These are phyloP conservation scores for Sugiyamaella lignohabitans DNA, from an alignment of 805 yeast species.

Conservation along the genomic window DNA sequence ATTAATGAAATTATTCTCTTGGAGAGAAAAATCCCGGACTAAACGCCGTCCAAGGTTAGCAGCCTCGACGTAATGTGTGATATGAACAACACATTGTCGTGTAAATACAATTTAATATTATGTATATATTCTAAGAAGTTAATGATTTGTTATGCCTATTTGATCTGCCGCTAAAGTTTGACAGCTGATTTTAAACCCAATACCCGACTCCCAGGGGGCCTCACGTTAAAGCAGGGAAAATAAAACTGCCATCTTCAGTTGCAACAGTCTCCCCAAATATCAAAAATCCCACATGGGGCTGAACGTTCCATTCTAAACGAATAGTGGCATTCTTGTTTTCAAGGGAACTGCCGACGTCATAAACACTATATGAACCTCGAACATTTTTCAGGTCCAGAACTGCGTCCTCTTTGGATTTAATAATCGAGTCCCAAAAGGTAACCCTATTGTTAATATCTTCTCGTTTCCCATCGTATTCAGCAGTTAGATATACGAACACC, in stretches of 20 bases:
- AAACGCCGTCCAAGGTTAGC: not conserved
- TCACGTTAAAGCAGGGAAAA: too few relatives aligned
- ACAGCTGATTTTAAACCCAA: too few relatives aligned
- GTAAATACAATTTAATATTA: not conserved
- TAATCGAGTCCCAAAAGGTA: slow-evolving; percentile 87
- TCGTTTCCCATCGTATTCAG: slow-evolving; percentile 59
- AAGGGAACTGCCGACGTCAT: slow-evolving; percentile 66
- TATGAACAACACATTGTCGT: not conserved
- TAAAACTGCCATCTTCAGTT: slow-evolving; percentile 14
- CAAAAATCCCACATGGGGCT: slow-evolving; percentile 83
- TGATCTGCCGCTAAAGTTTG: too few relatives aligned
- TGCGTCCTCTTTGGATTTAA: slow-evolving; percentile 54
- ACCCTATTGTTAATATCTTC: slow-evolving; percentile 47
- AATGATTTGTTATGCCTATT: too few relatives aligned
- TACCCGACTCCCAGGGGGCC: too few relatives aligned
- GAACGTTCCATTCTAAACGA: slow-evolving; percentile 82
- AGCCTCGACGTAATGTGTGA: not conserved
- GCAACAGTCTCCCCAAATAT: slow-evolving; percentile 51
- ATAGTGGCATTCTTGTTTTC: slow-evolving; percentile 55
- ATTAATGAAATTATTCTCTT: not conserved
- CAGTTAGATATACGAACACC: slow-evolving; percentile 84
- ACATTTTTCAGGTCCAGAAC: slow-evolving; percentile 43
- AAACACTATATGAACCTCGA: slow-evolving; percentile 73
- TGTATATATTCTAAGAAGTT: not conserved
- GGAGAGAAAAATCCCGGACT: not conserved